phyloP scores from a whole-genome alignment of 1,284 basidiomycete genomes.

The Tylopilus sp. region DNA sequence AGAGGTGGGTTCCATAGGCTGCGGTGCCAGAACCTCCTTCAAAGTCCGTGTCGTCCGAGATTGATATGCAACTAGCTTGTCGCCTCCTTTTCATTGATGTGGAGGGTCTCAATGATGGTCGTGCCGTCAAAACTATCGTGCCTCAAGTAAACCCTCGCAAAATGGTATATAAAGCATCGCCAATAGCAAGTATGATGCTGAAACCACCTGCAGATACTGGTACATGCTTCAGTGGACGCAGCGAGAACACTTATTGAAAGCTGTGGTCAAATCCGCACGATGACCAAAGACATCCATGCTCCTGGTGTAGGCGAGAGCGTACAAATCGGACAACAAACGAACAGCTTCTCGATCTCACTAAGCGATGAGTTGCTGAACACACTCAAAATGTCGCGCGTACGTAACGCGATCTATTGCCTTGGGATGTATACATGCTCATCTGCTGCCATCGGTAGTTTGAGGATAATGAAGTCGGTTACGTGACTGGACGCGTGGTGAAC shows the following conservation, averaged over 20 bases:
- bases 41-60: constrained; percentile 80
- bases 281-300: constrained; percentile 89
- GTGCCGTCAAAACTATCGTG: constrained; percentile 95
- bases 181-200: constrained; percentile 3
- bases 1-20: constrained; percentile 47
- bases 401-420: constrained; percentile 26
- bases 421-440: constrained; percentile 1
- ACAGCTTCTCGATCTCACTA: constrained; percentile 90
- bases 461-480: constrained; percentile 93
- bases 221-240: constrained; percentile 70
- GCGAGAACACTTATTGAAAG: constrained; percentile 76
- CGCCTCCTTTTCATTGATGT: constrained; percentile 90
- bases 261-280: constrained; percentile 76
- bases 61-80: constrained; percentile 80
- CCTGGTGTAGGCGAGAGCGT: constrained; percentile 74
- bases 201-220: constrained; percentile 67
- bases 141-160: constrained; percentile 96
- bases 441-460: constrained; percentile 68
- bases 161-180: constrained; percentile 55
- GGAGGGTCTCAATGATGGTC: constrained; percentile 94
- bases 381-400: constrained; percentile 85
- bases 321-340: constrained; percentile 93
- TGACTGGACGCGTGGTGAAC: constrained; percentile 80
- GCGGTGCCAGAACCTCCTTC: constrained; percentile 81
- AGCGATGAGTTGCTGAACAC: constrained; percentile 83